phyloP scores from a whole-genome alignment of 768 basidiomycete genomes.

The Pleurotus giganteus region DNA sequence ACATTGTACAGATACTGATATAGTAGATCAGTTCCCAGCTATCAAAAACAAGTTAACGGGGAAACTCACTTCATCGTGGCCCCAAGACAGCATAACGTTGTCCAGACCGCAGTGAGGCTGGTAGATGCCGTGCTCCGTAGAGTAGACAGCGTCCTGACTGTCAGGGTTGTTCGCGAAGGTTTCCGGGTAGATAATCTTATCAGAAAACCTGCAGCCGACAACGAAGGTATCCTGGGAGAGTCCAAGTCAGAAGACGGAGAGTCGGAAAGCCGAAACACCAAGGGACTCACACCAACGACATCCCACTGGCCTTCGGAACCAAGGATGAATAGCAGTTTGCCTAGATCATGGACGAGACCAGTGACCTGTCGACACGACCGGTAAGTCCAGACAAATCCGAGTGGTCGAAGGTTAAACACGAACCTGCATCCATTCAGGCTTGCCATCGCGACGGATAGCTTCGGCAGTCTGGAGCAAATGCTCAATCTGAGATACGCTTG shows the following conservation, averaged over 20 bases:
- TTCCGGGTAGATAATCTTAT: constrained; percentile 79
- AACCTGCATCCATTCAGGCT: constrained; percentile 90
- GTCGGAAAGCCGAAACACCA: constrained; percentile 1
- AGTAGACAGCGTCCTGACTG: constrained; percentile 59
- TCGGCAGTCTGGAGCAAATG: constrained; percentile 92
- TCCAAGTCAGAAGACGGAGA: constrained; percentile 13
- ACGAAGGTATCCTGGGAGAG: constrained; percentile 48
- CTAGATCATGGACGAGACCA: constrained; percentile 86
- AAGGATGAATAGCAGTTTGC: constrained; percentile 83
- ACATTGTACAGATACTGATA: constrained; percentile 79
- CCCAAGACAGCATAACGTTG: constrained; percentile 88
- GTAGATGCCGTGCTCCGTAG: constrained; percentile 74
- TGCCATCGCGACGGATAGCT: constrained; percentile 80
- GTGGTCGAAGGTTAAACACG: constrained; percentile 8
- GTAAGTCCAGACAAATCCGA: constrained; percentile 1
- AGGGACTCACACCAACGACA: constrained; percentile 73
- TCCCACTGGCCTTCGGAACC: constrained; percentile 93
- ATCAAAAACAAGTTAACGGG: constrained; percentile 7
- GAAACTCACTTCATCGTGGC: constrained; percentile 77
- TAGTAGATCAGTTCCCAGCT: neutral
- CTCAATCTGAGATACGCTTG: constrained; percentile 80
- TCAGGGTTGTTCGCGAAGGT: constrained; percentile 79
- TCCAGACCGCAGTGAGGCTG: constrained; percentile 77
- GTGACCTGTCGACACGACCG: constrained; percentile 49
- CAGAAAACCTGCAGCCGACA: constrained; percentile 84